A percentile compares a stretch with the other conserved stretches of the same genome.
Evolutionary conservation across 768 basidiomycete genomes (phyloP).

Genomic region (Mycena epipterygia): DNA sequence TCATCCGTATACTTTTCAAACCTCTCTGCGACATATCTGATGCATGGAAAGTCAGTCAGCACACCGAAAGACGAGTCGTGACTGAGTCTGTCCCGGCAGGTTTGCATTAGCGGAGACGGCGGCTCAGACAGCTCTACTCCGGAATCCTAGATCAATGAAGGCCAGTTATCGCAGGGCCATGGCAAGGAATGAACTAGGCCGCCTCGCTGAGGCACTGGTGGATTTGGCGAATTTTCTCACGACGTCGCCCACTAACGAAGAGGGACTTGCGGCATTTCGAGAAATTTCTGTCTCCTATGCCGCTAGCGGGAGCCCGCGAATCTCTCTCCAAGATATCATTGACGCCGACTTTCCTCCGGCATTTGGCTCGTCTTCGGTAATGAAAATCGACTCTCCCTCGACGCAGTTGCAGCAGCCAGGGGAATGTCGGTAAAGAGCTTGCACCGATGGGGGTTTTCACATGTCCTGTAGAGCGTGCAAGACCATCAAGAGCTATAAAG

Average conservation of each 20-base stretch:
- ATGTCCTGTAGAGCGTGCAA: too few relatives aligned
- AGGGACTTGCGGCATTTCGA: not conserved
- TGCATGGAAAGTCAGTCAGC: not conserved
- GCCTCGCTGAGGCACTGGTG: not conserved
- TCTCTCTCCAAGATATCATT: not conserved
- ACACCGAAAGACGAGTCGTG: not conserved
- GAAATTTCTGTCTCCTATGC: not conserved
- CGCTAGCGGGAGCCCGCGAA: not conserved
- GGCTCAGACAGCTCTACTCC: not conserved
- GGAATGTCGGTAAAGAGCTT: too few relatives aligned
- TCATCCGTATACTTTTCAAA: not conserved
- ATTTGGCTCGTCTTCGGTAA: not conserved
- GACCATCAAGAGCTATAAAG: too few relatives aligned
- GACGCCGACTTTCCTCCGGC: not conserved
- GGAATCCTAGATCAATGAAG: not conserved
- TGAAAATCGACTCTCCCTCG: too few relatives aligned
- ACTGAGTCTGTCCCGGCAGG: not conserved
- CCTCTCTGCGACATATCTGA: not conserved
- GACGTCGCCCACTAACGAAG: not conserved
- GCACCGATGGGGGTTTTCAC: too few relatives aligned
- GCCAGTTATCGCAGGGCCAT: not conserved
- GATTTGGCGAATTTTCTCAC: not conserved
- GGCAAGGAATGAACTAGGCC: not conserved
- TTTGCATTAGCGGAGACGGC: not conserved
- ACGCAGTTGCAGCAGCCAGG: too few relatives aligned